Evolutionary conservation across 2,329 filamentous ascomycete genomes (phyloP), one percentile per base, ranked within the genome.

Genomic region (Plectosphaerella plurivora): DNA sequence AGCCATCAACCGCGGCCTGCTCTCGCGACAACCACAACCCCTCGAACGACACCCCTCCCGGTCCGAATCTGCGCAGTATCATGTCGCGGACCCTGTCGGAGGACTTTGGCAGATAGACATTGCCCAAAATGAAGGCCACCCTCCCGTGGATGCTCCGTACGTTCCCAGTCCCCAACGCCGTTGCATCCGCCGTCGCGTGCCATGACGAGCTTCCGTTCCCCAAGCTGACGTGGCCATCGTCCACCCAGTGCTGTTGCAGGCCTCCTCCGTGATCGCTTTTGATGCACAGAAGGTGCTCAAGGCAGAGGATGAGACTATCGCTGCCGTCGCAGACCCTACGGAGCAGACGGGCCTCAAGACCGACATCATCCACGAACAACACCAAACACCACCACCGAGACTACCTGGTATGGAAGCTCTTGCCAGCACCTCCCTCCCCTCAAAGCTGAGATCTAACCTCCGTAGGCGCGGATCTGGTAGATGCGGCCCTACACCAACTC

Each of bases 401-500:
- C 69, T 74, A 53, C 71, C 70, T 49, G 73, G 73, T 75, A 68
- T 39, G 66, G 48, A 24, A 28, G 28, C 28, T 33, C 28, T 33
- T 8, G 28, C 28, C 33, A 14, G 36, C 16, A 20, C 42, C 18
- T 22, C 36, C 20, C 11, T n/a, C 14, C 16, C 16, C 18, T n/a
- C 11, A 35, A 28, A 5, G 50, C 33, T 22, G 16, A 49, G 58
- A 25, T 5, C 11, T 52, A 51, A 28, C n/a, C 35, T 37, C 44
- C 7, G 10, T 55, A 79, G 80, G 78, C 41, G 74, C 74, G 59
- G 77, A 82, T 48, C 68, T 80, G 15, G 78, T 83, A 51, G 75
- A 79, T 45, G 70, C 73, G 25, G 81, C 81, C 5, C 65, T 78
- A 51, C 63, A 65, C 42, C 77, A 81, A 56, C 69, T 84, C 39